Percentiles rank a stretch among this genome's conserved stretches.
Evolutionary conservation across 2,329 filamentous ascomycete genomes (phyloP).

Genomic region (Epichloe gansuensis): DNA sequence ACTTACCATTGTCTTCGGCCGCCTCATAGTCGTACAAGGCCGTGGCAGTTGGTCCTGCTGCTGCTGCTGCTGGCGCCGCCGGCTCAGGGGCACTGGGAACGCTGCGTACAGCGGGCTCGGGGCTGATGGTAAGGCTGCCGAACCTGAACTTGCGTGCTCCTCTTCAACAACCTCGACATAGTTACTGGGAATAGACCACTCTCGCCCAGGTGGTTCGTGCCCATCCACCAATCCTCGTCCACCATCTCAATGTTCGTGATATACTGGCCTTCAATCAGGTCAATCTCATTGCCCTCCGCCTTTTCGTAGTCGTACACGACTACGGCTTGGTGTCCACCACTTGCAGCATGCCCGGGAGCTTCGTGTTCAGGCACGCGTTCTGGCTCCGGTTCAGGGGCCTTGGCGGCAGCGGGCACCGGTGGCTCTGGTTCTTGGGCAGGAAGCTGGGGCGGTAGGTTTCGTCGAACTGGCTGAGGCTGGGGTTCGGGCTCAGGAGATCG

Average conservation of each 20-base stretch:
- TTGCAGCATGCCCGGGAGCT: constrained; percentile 16
- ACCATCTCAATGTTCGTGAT: constrained; percentile 94
- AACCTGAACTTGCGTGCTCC: constrained; percentile 23
- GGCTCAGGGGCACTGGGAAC: constrained; percentile 20
- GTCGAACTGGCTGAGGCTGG: constrained; percentile 33
- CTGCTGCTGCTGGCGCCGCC: constrained; percentile 22
- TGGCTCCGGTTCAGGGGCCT: constrained; percentile 40
- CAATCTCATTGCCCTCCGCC: constrained; percentile 92
- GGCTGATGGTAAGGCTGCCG: constrained; percentile 21
- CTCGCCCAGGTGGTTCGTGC: constrained; percentile 74
- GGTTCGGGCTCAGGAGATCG: constrained; percentile 44
- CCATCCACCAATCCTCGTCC: constrained; percentile 98
- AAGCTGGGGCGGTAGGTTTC: constrained; percentile 49
- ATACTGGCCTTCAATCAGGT: constrained; percentile 76
- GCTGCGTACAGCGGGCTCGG: constrained; percentile 14
- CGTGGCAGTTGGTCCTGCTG: constrained; percentile 55
- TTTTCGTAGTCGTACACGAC: constrained; percentile 95
- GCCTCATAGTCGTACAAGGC: constrained; percentile 95
- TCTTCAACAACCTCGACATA: constrained; percentile 80
- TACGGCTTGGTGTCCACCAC: constrained; percentile 57
- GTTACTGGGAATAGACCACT: constrained; percentile 87
- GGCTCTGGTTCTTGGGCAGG: constrained; percentile 52
- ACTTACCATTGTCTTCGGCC: constrained; percentile 76
- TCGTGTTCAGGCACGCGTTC: constrained; percentile 23
- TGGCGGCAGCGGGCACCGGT: constrained; percentile 46